These are phyloP conservation scores for Penicillium robsamsonii DNA, from an alignment of 495 filamentous ascomycete genomes.

Conservation along the genomic window DNA sequence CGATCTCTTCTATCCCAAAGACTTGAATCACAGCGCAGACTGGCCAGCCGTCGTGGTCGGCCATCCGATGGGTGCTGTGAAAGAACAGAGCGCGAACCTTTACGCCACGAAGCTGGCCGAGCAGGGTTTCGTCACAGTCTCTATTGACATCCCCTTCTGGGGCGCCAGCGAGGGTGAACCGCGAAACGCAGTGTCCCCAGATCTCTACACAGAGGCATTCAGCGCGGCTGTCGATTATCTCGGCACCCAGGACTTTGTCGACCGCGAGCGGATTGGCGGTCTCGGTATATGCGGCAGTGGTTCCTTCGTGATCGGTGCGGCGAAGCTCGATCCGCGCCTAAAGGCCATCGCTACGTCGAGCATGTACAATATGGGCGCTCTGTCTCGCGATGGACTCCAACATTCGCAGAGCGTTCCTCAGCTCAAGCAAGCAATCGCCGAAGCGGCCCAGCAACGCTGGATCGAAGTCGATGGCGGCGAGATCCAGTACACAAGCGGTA, in stretches of 20 bases:
- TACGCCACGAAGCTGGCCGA: slow-evolving; percentile 38
- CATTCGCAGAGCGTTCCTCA: slow-evolving; percentile 16
- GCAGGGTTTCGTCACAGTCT: slow-evolving; percentile 37
- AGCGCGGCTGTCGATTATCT: slow-evolving; percentile 42
- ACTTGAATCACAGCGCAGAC: slow-evolving; percentile 8
- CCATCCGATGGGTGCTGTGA: slow-evolving; percentile 40
- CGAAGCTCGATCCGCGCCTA: slow-evolving; percentile 41
- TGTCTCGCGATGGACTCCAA: slow-evolving; percentile 18
- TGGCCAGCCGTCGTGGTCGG: slow-evolving; percentile 24
- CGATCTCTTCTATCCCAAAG: slow-evolving; percentile 24
- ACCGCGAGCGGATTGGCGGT: slow-evolving; percentile 36
- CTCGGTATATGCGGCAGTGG: slow-evolving; percentile 44
- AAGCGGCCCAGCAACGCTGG: slow-evolving; percentile 27
- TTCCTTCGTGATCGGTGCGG: slow-evolving; percentile 35
- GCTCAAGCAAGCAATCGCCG: slow-evolving; percentile 17
- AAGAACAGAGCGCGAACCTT: slow-evolving; percentile 41
- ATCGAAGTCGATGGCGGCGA: slow-evolving; percentile 20
- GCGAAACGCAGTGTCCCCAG: slow-evolving; percentile 33
- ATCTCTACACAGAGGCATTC: slow-evolving; percentile 38
- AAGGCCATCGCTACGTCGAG: slow-evolving; percentile 38
- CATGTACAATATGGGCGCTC: slow-evolving; percentile 34
- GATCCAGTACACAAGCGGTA: slow-evolving; percentile 18
- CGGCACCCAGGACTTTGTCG: slow-evolving; percentile 26
- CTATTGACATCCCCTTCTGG: slow-evolving; percentile 37
- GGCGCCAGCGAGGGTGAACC: slow-evolving; percentile 38